These are phyloP conservation scores for Fusarium torulosum DNA, from an alignment of 2,329 filamentous ascomycete genomes.

Conservation along the genomic window DNA sequence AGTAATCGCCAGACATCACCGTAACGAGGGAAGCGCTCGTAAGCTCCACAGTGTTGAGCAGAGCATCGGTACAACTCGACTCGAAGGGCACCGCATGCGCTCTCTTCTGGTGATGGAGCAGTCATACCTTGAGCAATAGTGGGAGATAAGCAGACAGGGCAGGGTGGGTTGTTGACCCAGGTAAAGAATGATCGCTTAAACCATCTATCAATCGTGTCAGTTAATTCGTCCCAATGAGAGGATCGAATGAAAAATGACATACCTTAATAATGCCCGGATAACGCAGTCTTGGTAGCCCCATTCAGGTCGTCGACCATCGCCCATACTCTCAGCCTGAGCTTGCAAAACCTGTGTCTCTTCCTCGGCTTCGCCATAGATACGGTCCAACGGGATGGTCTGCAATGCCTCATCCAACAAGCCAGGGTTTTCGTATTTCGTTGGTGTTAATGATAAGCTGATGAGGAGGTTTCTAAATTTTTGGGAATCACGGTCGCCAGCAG, in stretches of 20 bases:
- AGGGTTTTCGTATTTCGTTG: slow-evolving; percentile 95
- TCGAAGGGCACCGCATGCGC: slow-evolving; percentile 84
- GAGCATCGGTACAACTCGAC: slow-evolving; percentile 95
- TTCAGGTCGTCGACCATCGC: slow-evolving; percentile 81
- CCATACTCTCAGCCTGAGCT: slow-evolving; percentile 89
- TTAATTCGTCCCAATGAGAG: not conserved
- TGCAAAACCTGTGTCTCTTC: slow-evolving; percentile 90
- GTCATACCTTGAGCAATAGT: slow-evolving; percentile 88
- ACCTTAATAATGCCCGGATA: slow-evolving; percentile 87
- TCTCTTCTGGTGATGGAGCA: slow-evolving; percentile 87
- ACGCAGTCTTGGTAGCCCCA: slow-evolving; percentile 99
- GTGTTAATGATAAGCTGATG: slow-evolving; percentile 86
- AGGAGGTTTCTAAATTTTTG: slow-evolving; percentile 85
- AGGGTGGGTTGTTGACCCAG: slow-evolving; percentile 96
- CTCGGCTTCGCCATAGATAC: slow-evolving; percentile 93
- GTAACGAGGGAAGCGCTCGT: slow-evolving; percentile 92
- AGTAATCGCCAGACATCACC: slow-evolving; percentile 94
- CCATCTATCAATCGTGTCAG: slow-evolving; percentile 66
- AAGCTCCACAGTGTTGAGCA: slow-evolving; percentile 77
- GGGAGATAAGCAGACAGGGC: slow-evolving; percentile 82
- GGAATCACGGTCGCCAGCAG: slow-evolving; percentile 71
- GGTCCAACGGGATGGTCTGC: slow-evolving; percentile 85
- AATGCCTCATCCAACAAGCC: slow-evolving; percentile 93
- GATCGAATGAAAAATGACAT: slow-evolving; percentile 51
- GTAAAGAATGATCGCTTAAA: slow-evolving; percentile 96